A percentile compares a stretch with the other conserved stretches of the same genome.
These are phyloP conservation scores for Leucoagaricus sp. DNA, from an alignment of 1,284 basidiomycete species.

Conservation along the genomic window DNA sequence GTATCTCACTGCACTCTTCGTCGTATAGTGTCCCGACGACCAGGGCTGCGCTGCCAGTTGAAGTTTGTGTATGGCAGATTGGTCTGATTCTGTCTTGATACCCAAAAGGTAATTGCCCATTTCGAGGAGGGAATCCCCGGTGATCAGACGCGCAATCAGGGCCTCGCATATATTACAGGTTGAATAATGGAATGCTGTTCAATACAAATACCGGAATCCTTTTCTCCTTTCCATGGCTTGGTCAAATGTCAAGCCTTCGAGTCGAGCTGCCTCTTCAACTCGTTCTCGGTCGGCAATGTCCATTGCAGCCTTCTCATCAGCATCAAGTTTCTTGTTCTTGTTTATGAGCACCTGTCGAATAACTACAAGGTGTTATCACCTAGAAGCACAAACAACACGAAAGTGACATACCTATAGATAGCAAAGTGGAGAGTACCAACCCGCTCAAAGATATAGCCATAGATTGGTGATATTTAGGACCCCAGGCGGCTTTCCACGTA, in stretches of 20 bases:
- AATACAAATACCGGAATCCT: constrained; percentile 50
- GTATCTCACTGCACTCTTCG: no score
- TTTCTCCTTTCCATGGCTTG: constrained; percentile 49
- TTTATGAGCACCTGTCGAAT: constrained; percentile 47
- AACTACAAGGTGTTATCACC: constrained; percentile 31
- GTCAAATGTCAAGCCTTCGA: constrained; percentile 53
- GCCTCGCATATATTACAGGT: no score
- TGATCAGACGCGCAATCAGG: no score
- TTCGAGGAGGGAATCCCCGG: no score
- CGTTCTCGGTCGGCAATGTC: constrained; percentile 40
- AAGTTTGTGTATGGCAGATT: no score
- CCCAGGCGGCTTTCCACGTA: constrained; percentile 52
- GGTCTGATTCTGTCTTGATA: no score
- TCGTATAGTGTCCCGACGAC: no score
- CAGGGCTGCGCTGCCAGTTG: no score
- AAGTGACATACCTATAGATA: constrained; percentile 38
- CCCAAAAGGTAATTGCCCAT: not conserved
- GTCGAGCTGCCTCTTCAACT: constrained; percentile 48
- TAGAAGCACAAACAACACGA: not conserved
- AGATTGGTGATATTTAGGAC: constrained; percentile 51
- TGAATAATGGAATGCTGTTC: constrained; percentile 9
- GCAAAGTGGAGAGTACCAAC: constrained; percentile 37
- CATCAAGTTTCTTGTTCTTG: constrained; percentile 46
- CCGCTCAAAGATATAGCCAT: constrained; percentile 48
- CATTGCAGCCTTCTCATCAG: constrained; percentile 42